Evolutionary conservation across 768 basidiomycete genomes (phyloP), one percentile per base, ranked within the genome.

Genomic region (Hypsizygus marmoreus): DNA sequence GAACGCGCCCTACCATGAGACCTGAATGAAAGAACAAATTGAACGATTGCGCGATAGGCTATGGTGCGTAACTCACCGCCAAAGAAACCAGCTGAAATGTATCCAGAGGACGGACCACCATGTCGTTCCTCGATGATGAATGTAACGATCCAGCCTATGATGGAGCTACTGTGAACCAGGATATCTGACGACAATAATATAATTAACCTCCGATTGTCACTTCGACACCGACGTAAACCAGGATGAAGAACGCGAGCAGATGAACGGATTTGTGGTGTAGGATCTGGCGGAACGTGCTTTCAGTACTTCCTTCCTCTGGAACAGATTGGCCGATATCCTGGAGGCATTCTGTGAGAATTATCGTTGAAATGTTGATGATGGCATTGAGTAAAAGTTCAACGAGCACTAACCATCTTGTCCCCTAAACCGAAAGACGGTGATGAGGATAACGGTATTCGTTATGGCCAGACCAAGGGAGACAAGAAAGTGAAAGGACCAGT

Each of bases 401-500:
- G 6, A 10, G 25, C 16, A 16, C 11, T 62, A 13, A 84, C 90
- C 82, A 56, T 91, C 83, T 58, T 90, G 87, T 0, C 64, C 74
- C 58, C 81, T 83, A 39, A 86, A 65, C n/a, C 80, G 74, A 66
- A 94, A 92, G 3, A 88, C 78, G 2, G 55, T 45, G 2, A 75
- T 51, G 4, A 93, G 63, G 3, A 81, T 40, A 10, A 75, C 29
- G 1, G 75, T 70, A 51, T 88, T 91, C 31, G 69, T 51, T 12
- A 81, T 43, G 0, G 87, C 81, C n/a, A 94, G 52, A 1, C 80
- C 84, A 0, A 92, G 64, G 0, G 88, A 89, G 1, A 69, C 69
- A 7, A 92, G 72, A 57, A 83, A 94, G 60, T 92, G 86, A 61
- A 87, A 85, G 1, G 83, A 87, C 91, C 91, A 93, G 25, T 68